A percentile compares a stretch with the other conserved stretches of the same genome.
Conservation (phyloP, 2,329 filamentous ascomycete species). For the Leptoxyphium fumago region DNA sequence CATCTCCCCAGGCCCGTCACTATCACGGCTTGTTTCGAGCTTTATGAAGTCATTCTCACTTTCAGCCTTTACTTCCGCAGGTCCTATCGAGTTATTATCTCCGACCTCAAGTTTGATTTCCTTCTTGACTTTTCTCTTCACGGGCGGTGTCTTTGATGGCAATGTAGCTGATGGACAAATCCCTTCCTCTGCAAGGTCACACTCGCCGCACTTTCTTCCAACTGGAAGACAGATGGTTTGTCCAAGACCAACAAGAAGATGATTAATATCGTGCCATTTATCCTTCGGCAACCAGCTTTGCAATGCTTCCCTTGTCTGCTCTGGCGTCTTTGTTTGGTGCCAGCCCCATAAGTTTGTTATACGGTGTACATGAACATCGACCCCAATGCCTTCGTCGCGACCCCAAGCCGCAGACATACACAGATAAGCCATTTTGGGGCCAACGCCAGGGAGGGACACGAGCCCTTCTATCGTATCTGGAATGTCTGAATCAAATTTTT, state of each 20-base stretch:
- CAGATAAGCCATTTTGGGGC: slow-evolving; percentile 89
- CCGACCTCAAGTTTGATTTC: slow-evolving; percentile 19
- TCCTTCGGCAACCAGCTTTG: slow-evolving; percentile 74
- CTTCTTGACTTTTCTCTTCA: slow-evolving; percentile 35
- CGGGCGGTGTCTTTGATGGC: slow-evolving; percentile 21
- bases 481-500: slow-evolving; percentile 60
- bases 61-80: slow-evolving; percentile 14
- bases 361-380: slow-evolving; percentile 88
- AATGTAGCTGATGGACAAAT: slow-evolving; percentile 47
- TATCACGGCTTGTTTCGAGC: slow-evolving; percentile 6
- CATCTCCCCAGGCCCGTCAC: not conserved
- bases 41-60: slow-evolving; percentile 14
- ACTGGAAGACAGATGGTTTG: slow-evolving; percentile 76
- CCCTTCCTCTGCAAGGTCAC: slow-evolving; percentile 59
- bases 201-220: slow-evolving; percentile 69
- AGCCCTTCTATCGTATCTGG: slow-evolving; percentile 64
- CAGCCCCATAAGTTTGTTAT: slow-evolving; percentile 92
- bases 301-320: slow-evolving; percentile 62
- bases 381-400: slow-evolving; percentile 63
- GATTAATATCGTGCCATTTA: slow-evolving; percentile 85
- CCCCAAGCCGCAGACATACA: slow-evolving; percentile 67
- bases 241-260: slow-evolving; percentile 72
- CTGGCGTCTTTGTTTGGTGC: slow-evolving; percentile 67
- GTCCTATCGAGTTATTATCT: slow-evolving; percentile 11
- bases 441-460: slow-evolving; percentile 67